Percentiles rank a stretch among this genome's conserved stretches.
Conservation (phyloP, 2,329 filamentous ascomycete genomes). For the Coniochaeta prunicola region DNA sequence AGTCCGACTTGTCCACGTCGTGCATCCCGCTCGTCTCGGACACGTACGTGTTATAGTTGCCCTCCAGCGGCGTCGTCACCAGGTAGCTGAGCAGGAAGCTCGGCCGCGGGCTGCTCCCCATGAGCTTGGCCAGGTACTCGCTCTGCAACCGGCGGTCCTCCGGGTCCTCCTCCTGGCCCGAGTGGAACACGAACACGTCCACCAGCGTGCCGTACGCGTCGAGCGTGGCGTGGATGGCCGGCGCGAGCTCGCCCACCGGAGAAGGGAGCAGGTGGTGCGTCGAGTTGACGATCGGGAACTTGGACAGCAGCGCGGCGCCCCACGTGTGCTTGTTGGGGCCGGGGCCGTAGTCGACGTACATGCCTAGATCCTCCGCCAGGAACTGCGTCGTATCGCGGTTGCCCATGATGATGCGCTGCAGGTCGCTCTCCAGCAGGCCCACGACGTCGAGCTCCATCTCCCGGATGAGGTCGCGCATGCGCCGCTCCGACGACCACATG, state of each 20-base stretch:
- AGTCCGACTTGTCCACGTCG: constrained; percentile 86
- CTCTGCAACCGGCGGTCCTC: constrained; percentile 85
- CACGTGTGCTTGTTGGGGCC: constrained; percentile 99
- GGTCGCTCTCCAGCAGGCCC: constrained; percentile 86
- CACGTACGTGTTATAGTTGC: constrained; percentile 96
- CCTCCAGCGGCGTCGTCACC: constrained; percentile 80
- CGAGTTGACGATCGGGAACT: constrained; percentile 95
- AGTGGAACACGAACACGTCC: constrained; percentile 97
- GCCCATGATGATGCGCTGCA: constrained; percentile 98
- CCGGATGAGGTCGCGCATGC: constrained; percentile 84
- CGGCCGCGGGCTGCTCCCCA: constrained; percentile 75
- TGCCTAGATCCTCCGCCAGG: constrained; percentile 90
- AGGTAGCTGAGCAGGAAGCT: constrained; percentile 85
- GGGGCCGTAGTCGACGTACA: constrained; percentile 97
- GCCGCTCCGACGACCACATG: constrained; percentile 96
- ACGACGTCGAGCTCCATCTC: constrained; percentile 97
- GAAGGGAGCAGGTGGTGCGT: constrained; percentile 92
- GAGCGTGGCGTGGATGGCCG: constrained; percentile 93
- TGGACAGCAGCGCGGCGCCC: constrained; percentile 87
- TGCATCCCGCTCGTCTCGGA: constrained; percentile 83
- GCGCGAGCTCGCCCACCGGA: constrained; percentile 88
- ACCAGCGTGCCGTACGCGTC: constrained; percentile 85
- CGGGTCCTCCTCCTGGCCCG: constrained; percentile 91
- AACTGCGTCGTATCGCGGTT: constrained; percentile 95
- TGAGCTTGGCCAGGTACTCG: constrained; percentile 78